Percentiles rank a stretch among this genome's conserved stretches.
Conservation (phyloP, 306 rosid genomes). For the Pyrus pyrifolia region DNA sequence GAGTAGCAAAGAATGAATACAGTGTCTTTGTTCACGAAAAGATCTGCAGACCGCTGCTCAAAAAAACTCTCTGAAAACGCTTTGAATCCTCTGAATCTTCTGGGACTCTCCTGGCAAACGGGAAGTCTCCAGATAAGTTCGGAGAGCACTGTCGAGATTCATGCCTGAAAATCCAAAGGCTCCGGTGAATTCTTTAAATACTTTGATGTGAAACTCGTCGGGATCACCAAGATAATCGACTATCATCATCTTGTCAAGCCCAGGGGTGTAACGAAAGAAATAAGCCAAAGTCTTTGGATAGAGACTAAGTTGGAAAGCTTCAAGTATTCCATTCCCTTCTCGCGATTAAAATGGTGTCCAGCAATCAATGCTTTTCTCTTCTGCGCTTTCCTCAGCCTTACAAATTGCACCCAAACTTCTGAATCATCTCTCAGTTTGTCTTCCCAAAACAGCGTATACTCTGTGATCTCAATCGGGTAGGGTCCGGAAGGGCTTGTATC, state of each 20-base stretch:
- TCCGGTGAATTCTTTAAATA: conserved; percentile 63
- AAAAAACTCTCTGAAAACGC: conserved; percentile 69
- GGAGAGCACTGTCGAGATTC: conserved; percentile 70
- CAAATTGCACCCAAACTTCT: conserved; percentile 49
- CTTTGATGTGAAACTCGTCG: conserved; percentile 57
- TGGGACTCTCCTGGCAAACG: conserved; percentile 88
- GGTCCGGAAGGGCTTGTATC: conserved; percentile 33
- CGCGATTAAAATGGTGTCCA: conserved; percentile 72
- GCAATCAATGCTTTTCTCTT: conserved; percentile 68
- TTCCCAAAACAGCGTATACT: conserved; percentile 69
- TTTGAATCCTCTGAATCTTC: conserved; percentile 75
- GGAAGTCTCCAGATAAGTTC: conserved; percentile 73
- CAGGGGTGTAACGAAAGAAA: conserved; percentile 72
- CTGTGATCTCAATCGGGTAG: conserved; percentile 33
- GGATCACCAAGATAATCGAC: conserved; percentile 97
- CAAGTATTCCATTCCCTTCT: conserved; percentile 78
- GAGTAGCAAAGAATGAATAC: conserved; percentile 82
- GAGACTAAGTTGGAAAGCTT: conserved; percentile 52
- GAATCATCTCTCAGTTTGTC: conserved; percentile 41
- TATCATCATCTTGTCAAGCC: conserved; percentile 59
- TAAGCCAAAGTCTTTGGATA: conserved; percentile 53
- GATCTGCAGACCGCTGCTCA: conserved; percentile 54
- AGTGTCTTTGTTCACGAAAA: conserved; percentile 70
- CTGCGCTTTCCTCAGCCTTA: conserved; percentile 56
- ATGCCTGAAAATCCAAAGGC: conserved; percentile 66